These are phyloP conservation scores for Fusarium torreyae DNA, from an alignment of 2,329 filamentous ascomycete genomes.

Conservation along the genomic window DNA sequence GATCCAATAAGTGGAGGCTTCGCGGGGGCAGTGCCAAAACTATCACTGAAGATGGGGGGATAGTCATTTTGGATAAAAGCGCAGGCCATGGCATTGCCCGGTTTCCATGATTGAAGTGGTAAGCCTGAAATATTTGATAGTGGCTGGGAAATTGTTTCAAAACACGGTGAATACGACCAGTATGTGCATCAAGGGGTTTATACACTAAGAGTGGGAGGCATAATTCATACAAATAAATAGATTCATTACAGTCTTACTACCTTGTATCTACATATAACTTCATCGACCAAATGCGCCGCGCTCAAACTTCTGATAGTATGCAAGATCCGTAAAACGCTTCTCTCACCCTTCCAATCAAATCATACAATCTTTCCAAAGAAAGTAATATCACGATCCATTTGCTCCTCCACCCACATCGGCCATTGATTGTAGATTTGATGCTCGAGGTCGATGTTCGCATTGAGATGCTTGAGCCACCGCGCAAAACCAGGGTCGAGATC, in stretches of 20 bases:
- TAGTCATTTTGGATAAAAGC: conserved; percentile 1
- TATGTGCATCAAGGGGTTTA: neutral
- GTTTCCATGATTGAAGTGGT: neutral
- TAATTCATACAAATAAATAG: neutral
- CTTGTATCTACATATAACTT: neutral
- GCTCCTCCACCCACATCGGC: conserved; percentile 69
- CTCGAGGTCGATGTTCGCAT: conserved; percentile 62
- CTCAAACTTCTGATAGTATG: conserved; percentile 13
- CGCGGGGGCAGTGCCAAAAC: conserved; percentile 33
- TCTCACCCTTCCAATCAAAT: neutral
- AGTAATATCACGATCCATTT: conserved; percentile 61
- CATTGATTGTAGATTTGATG: conserved; percentile 65
- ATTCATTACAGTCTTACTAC: conserved; percentile 1
- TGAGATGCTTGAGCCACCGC: conserved; percentile 67
- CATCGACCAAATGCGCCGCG: conserved; percentile 20
- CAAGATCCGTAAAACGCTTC: neutral
- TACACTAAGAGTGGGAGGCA: neutral
- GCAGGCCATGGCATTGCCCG: conserved; percentile 11
- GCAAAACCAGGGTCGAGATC: conserved; percentile 61
- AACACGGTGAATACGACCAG: neutral
- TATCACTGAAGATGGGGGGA: conserved; percentile 1
- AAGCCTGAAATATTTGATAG: neutral
- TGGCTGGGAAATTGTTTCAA: neutral
- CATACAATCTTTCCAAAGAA: conserved; percentile 60
- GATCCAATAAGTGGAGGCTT: conserved; percentile 40